Percentiles rank a stretch among this genome's conserved stretches.
These are phyloP conservation scores for Candida coquimbonensis DNA, from an alignment of 805 yeast species.

Conservation along the genomic window DNA sequence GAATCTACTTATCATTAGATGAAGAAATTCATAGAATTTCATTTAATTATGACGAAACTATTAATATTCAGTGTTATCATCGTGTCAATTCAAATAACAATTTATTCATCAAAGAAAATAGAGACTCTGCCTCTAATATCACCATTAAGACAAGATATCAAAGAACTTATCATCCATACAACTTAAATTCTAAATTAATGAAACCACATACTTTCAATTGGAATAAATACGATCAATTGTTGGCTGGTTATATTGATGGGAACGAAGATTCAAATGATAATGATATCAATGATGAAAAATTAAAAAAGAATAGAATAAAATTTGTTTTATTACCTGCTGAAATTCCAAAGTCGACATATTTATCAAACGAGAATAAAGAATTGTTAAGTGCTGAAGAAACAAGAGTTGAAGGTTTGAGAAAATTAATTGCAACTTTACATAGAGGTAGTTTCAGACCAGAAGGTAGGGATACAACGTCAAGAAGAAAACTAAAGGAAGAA, in stretches of 20 bases:
- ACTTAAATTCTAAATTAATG: conserved; percentile 47
- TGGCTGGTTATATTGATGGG: conserved; percentile 89
- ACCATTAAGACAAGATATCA: conserved; percentile 76
- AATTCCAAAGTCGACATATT: conserved; percentile 44
- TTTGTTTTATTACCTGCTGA: conserved; percentile 80
- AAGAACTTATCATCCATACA: conserved; percentile 50
- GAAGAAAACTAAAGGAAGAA: conserved; percentile 34
- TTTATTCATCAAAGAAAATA: conserved; percentile 5
- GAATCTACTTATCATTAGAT: conserved; percentile 69
- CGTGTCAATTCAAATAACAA: conserved; percentile 28
- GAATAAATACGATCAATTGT: conserved; percentile 83
- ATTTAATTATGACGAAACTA: conserved; percentile 61
- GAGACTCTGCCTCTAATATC: conserved; percentile 38
- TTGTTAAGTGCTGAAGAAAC: conserved; percentile 74
- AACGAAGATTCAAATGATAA: conserved; percentile 34
- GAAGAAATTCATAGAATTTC: conserved; percentile 82
- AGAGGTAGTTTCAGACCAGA: conserved; percentile 43
- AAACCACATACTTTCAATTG: conserved; percentile 62
- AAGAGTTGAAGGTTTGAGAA: conserved; percentile 84
- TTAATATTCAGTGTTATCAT: conserved; percentile 73
- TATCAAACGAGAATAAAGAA: conserved; percentile 44
- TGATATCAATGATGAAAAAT: conserved; percentile 27
- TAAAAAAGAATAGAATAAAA: conserved; percentile 55
- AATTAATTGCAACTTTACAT: conserved; percentile 55
- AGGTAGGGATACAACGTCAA: conserved; percentile 24